Evolutionary conservation across 306 rosid species (phyloP), one percentile per base, ranked within the genome.

Genomic region (Acacia melanoxylon): DNA sequence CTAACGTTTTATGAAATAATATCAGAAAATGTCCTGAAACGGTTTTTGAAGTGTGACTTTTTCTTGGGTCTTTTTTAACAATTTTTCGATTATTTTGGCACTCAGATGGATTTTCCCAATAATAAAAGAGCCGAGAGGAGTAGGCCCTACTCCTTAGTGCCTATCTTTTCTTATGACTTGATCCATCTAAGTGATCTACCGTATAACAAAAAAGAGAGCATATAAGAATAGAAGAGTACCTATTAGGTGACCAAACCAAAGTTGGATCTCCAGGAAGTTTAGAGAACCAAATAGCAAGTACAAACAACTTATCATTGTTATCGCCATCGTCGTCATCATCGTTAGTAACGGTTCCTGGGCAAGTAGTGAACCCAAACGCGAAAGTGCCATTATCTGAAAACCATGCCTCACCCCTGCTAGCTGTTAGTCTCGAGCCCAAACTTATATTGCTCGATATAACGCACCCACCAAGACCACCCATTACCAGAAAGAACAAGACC

Each of bases 321-420:
- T 49, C 1, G 20, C 13, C 56, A 49, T 42, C 54, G 70, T 59
- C 83, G 22, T 81, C 68, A 33, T 76, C 68, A 33, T 76, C 8
- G 8, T 37, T 37, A 37, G 6, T 44, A 67, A 59, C 84, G 16
- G 56, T 69, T 4, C 72, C 84, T 5, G 58, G n/a, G 16, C 83
- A 9, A 11, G 91, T 87, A 48, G 92, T 83, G 86, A 95, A 95
- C 31, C 99, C 99, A 56, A 95, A 85, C 41, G 95, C 97, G 84
- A 95, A 95, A 10, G 99, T 95, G 13, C 94, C 87, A 86, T 95
- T 92, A 5, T 89, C 91, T 4, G 99, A 95, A 78, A 88, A 62
- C 93, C 97, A 87, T 0, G 81, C 45, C 72, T 78, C 87, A 81
- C 86, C 81, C 41, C 80, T 76, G 56, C 85, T 76, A n/a, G 99